Evolutionary conservation across 2,329 filamentous ascomycete species (phyloP).

Genomic region (Aspergillus pseudoviridinutans): DNA sequence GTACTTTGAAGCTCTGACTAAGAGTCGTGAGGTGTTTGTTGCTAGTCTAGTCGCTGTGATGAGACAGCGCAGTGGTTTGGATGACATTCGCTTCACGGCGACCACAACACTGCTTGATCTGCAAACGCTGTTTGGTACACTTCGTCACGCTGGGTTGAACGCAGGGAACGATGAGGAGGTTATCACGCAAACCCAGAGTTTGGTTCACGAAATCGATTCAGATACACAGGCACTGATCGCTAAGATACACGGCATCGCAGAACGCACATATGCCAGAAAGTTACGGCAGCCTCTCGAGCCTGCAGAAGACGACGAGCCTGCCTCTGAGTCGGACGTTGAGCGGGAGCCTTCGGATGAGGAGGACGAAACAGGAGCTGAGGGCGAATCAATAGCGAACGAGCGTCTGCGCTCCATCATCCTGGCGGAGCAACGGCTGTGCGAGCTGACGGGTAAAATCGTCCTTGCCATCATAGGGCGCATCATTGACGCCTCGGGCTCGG

Average conservation of each 20-base stretch:
- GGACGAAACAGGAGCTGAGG: constrained; percentile 26
- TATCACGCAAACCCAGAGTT: constrained; percentile 53
- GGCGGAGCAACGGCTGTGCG: constrained; percentile 80
- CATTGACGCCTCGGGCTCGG: constrained; percentile 61
- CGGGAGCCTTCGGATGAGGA: constrained; percentile 50
- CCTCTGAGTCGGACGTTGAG: constrained; percentile 59
- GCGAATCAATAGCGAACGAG: constrained; percentile 43
- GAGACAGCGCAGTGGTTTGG: constrained; percentile 53
- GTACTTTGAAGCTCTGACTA: constrained; percentile 65
- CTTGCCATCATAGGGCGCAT: constrained; percentile 72
- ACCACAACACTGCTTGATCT: constrained; percentile 77
- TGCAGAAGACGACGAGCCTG: constrained; percentile 68
- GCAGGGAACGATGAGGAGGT: constrained; percentile 41
- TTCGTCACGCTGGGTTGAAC: constrained; percentile 52
- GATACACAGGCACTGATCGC: constrained; percentile 64
- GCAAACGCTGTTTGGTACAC: constrained; percentile 71
- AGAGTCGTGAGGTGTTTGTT: constrained; percentile 52
- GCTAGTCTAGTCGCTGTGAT: constrained; percentile 49
- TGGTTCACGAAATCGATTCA: constrained; percentile 66
- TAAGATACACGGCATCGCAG: constrained; percentile 71
- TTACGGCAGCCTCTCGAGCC: constrained; percentile 43
- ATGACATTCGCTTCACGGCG: constrained; percentile 72
- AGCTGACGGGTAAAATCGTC: constrained; percentile 79
- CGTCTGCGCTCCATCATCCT: constrained; percentile 64
- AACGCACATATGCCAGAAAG: constrained; percentile 73